phyloP scores from a whole-genome alignment of 495 filamentous ascomycete species.

The Oleoguttula mirabilis region DNA sequence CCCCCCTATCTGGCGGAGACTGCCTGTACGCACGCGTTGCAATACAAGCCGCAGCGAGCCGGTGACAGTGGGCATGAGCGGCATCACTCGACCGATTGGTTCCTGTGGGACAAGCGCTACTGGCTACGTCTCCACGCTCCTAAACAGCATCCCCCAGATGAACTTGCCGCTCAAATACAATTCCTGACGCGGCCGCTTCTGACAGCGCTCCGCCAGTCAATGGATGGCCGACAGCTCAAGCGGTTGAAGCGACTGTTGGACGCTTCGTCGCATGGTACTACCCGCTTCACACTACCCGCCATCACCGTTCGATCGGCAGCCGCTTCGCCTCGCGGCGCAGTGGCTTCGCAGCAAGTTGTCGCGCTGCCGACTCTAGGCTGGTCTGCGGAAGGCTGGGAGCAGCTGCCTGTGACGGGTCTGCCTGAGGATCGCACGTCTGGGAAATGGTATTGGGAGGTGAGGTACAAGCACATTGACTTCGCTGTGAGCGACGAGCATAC shows the following conservation, averaged over 20 bases:
- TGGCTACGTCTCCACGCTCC: constrained; percentile 52
- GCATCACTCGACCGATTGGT: constrained; percentile 30
- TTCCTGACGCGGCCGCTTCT: constrained; percentile 9
- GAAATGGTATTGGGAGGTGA: constrained; percentile 16
- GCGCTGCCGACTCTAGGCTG: constrained; percentile 15
- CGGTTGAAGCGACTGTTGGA: not conserved
- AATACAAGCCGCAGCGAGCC: no score
- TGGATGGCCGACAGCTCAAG: not conserved
- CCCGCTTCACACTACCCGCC: constrained; percentile 12
- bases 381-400: constrained; percentile 4
- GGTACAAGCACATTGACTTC: constrained; percentile 26
- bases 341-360: constrained; percentile 5
- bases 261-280: constrained; percentile 1
- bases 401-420: not conserved
- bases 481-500: not conserved
- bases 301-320: not conserved
- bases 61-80: no score
- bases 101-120: constrained; percentile 68
- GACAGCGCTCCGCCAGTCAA: not conserved
- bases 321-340: not conserved
- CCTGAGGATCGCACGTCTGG: not conserved
- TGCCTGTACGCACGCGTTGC: no score
- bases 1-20: not conserved
- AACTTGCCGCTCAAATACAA: constrained; percentile 1
- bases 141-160: not conserved